Conservation (phyloP, 768 basidiomycete genomes). For the Glaciozyma antarctica region DNA sequence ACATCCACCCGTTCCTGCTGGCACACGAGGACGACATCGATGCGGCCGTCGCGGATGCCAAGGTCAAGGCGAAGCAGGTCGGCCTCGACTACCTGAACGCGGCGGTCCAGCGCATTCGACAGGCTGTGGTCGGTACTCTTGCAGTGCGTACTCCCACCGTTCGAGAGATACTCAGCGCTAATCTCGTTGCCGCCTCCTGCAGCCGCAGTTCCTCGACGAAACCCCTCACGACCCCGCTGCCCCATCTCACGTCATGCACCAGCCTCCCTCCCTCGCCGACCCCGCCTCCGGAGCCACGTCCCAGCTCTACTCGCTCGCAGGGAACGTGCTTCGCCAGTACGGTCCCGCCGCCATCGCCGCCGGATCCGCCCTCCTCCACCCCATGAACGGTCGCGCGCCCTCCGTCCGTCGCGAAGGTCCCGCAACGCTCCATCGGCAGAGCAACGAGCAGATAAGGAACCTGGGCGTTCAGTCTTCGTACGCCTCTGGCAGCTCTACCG, state of each 20-base stretch:
- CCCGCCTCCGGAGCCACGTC: not conserved
- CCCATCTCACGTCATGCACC: not conserved
- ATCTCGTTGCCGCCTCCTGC: not conserved
- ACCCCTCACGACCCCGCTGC: not conserved
- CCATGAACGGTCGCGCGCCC: conserved; percentile 7
- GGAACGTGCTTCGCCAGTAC: conserved; percentile 8
- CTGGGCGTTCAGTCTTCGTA: not conserved
- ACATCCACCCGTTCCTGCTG: conserved; percentile 42
- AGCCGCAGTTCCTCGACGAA: conserved; percentile 1
- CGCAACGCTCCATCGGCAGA: not conserved
- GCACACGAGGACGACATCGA: conserved; percentile 44
- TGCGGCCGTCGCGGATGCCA: conserved; percentile 36
- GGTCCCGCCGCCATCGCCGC: conserved; percentile 25
- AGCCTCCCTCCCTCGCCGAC: conserved; percentile 4
- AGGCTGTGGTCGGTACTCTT: not conserved
- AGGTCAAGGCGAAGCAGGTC: conserved; percentile 19
- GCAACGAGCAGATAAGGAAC: not conserved
- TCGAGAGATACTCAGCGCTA: not conserved
- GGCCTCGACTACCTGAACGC: conserved; percentile 28
- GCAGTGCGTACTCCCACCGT: not conserved
- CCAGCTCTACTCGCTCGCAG: conserved; percentile 1
- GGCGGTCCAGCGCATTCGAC: conserved; percentile 1
- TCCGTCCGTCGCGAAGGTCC: not conserved
- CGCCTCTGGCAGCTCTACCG: not conserved
- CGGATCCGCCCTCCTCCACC: conserved; percentile 11